Percentiles rank a stretch among this genome's conserved stretches.
phyloP scores from a whole-genome alignment of 2,329 filamentous ascomycete species.

The Venturia aucupariae region DNA sequence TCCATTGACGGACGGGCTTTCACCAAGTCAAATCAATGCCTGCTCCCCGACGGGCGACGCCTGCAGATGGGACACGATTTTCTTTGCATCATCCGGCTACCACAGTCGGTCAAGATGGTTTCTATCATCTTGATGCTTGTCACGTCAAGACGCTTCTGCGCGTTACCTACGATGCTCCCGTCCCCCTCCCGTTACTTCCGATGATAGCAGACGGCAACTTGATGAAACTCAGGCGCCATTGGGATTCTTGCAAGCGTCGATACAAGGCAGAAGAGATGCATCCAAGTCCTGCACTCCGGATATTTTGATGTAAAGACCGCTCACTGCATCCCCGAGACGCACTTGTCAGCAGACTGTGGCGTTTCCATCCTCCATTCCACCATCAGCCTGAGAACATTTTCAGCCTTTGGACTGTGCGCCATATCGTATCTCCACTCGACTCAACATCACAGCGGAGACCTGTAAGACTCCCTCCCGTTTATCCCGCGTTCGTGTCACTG shows the following conservation, averaged over 20 bases:
- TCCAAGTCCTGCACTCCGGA: neutral
- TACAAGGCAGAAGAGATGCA: no score
- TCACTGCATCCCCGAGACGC: neutral
- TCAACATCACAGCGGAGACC: neutral
- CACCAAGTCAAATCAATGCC: no score
- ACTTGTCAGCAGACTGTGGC: neutral
- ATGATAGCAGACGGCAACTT: neutral
- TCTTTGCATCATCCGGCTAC: neutral
- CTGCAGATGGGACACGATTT: neutral
- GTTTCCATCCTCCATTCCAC: neutral
- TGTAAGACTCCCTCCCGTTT: neutral
- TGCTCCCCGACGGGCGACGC: no score
- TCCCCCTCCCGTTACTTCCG: neutral
- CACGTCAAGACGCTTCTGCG: neutral
- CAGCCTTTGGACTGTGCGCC: neutral
- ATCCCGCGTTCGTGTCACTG: neutral
- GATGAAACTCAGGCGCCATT: neutral
- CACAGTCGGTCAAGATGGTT: neutral
- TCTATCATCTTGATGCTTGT: neutral
- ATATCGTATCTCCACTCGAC: neutral
- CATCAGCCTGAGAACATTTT: neutral
- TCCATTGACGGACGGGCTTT: neutral
- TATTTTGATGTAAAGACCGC: neutral
- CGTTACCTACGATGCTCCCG: neutral
- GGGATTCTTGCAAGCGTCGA: neutral